Conservation (phyloP, 192 early-diverging fungal species). For the Coemansia sp. region DNA sequence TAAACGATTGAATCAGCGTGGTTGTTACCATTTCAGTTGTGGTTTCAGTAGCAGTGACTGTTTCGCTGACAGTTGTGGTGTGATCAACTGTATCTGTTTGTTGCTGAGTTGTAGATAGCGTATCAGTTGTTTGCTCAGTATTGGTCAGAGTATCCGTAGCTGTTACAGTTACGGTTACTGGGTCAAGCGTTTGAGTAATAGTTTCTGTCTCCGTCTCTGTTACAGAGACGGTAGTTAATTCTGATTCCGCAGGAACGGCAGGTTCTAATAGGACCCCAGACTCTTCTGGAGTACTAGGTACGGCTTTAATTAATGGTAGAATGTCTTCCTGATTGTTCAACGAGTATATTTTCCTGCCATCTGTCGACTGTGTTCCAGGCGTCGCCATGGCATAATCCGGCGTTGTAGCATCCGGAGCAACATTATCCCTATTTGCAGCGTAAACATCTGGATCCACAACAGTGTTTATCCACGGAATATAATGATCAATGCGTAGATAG, state of each 20-base stretch:
- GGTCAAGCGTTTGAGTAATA: not conserved
- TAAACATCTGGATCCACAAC: not conserved
- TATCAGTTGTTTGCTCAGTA: not conserved
- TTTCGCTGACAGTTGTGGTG: constrained; percentile 9
- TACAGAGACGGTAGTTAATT: no score
- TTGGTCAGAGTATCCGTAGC: not conserved
- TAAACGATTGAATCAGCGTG: not conserved
- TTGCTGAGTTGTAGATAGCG: not conserved
- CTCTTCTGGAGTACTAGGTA: no score
- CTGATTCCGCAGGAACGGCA: no score
- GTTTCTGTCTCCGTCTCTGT: not conserved
- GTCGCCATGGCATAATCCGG: not conserved
- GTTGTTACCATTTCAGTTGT: not conserved
- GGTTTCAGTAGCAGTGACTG: constrained; percentile 3
- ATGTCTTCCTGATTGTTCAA: not conserved
- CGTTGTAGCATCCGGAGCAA: not conserved
- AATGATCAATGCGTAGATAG: constrained; percentile 27
- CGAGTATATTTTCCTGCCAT: not conserved
- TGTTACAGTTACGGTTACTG: not conserved
- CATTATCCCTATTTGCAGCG: not conserved
- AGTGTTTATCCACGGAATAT: constrained; percentile 18
- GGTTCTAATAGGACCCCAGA: no score
- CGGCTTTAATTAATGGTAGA: no score
- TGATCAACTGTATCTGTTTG: not conserved
- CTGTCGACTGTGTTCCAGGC: not conserved